Evolutionary conservation across 2,329 filamentous ascomycete genomes (phyloP), one percentile per base, ranked within the genome.

Genomic region (Diaporthe australafricana): DNA sequence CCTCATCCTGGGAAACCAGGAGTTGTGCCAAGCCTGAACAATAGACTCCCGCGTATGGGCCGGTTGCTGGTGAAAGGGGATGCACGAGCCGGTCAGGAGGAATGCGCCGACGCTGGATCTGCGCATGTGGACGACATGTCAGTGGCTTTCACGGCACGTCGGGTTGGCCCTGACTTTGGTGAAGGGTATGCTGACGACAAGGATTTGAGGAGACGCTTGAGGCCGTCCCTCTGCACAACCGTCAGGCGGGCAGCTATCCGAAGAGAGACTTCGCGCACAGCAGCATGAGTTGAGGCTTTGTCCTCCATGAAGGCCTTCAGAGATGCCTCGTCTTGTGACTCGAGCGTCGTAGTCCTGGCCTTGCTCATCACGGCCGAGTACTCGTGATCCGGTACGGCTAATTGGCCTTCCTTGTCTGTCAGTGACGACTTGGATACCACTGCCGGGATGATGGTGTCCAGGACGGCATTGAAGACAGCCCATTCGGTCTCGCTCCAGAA

Each of bases 1-100:
- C 6, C 90, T 87, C 56, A 93, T 83, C 1, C 86, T 77, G 14
- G 85, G 83, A 11, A 92, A 79, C 71, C 88, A 86, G 1, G 91
- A 89, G 2, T 79, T 84, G n/a, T 82, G 78, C 93, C 93, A 95
- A 40, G 83, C 81, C 67, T 88, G 84, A 48, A 95, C 75, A 63
- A 94, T 89, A 38, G 85, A 82, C 77, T 93, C 87, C 47, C 92
- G 89, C 22, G 89, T 82, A 42, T 86, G 80, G 25, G 90, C 75
- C 0, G 92, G 87, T 75, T 93, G 92, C 66, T 88, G 82, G 68
- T 89, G 85, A 56, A 94, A 80, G 1, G 91, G 89, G 0, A 86
- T 88, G 74, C 87, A 85, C 78, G 90, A 88, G n/a, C 92, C 92
- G 0, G 93, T 94, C 57, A 94, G 83, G 7, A 93, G 79, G 22